Base-by-base conservation (phyloP, 345 rosid genomes). In the Conringia planisiliqua region DNA sequence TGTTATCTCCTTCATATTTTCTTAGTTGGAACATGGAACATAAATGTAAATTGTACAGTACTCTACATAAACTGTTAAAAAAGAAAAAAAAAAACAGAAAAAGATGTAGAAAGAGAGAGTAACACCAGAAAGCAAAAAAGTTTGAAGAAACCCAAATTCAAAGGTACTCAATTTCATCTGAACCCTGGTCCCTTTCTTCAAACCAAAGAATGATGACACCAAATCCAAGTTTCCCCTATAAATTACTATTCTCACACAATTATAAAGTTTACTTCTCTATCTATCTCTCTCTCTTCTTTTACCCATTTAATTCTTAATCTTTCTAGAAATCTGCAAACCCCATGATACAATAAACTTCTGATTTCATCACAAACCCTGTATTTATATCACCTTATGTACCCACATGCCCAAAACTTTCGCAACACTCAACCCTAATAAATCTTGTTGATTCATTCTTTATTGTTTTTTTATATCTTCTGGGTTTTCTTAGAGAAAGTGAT, bases 351-450 rank as follows among this genome's bases (percentile, higher is more conserved):
- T 47, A 33, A 55, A 42, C 56, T 73, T 42, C 36, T 59, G 52
- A 62, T 55, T 88, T 24, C 89, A 82, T 80, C 92, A 85, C 83
- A 83, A 80, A 85, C 47, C 39, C 5, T 18, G 27, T 85, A 85
- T 87, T 80, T 86, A 86, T 81, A 79, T 60, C 80, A 71, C 81
- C 86, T 79, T 74, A 66, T 63, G 65, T 36, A 65, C 79, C 87
- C 93, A 89, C 92, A 86, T 87, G 90, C 81, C 65, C 74, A 78
- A 83, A 79, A 75, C 84, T 86, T 83, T 83, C 55, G 83, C 80
- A 78, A 83, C 85, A 80, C 75, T 68, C 85, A 78, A 78, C 71
- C 85, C 86, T 62, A 63, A 59, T 72, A 56, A 46, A 32, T 62
- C 33, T 48, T 62, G 68, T 81, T 78, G 82, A 70, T 44, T 70